Base-by-base conservation (phyloP, 345 rosid species). In the Linum trigynum region DNA sequence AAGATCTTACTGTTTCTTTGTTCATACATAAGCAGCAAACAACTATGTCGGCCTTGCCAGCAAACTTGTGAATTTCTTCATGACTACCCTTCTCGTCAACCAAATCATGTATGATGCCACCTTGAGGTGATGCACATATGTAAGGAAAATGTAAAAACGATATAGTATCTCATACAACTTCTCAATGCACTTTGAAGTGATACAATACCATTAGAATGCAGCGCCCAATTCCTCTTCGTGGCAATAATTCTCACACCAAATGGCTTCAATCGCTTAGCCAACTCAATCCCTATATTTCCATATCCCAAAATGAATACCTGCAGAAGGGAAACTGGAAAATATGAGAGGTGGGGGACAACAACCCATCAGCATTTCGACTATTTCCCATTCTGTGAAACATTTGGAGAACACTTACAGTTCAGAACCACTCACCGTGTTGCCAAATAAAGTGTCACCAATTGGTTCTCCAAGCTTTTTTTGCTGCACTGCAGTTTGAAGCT, bases 271-370 rank as follows among this genome's bases (percentile, higher is more conserved):
- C 97, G 90, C 81, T 88, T 90, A 38, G 97, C 94, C 77, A 92
- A 75, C 55, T 90, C 88, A 63, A 78, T 60, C 69, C 98, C 98
- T 61, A 92, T 92, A 65, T 90, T 83, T 69, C 98, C 96, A 73
- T 68, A 90, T 67, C 98, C 98, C 83, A 90, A 12, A n/a, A 92
- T 86, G 71, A 81, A 90, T 51, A 89, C 89, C 98, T 92, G 67
- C 37, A 71, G 32, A 58, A 64, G 57, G 56, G 69, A 57, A 17
- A 57, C 37, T 17, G 11, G 12, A 5, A 57, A 57, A 12, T 17
- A 23, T 16, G 32, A 23, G 32, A 64, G 63, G 35, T 41, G 43
- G 59, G 43, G 59, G 57, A 65, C 35, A 38, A 55, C 16, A 14
- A 39, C 42, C 42, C 36, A 39, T 5, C 32, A 23, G 32, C 32